These are phyloP conservation scores for Amanita thiersii DNA, from an alignment of 768 basidiomycete species.

Conservation along the genomic window DNA sequence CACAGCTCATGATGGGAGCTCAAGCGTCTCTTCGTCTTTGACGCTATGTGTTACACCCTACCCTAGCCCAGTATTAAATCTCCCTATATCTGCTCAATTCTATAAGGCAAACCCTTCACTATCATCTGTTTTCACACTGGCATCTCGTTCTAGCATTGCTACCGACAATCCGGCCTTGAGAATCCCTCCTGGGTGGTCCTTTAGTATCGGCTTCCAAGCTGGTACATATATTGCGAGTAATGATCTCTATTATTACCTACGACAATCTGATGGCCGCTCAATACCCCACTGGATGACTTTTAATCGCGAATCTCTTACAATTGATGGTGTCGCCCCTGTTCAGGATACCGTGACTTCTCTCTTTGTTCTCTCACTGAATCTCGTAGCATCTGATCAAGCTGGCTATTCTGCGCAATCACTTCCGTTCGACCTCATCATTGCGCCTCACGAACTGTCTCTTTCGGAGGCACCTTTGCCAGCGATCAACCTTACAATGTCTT, in stretches of 20 bases:
- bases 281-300: conserved; percentile 76
- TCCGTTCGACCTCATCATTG: conserved; percentile 60
- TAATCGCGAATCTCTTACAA: conserved; percentile 56
- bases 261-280: conserved; percentile 55
- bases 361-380: conserved; percentile 36
- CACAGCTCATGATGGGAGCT: conserved; percentile 47
- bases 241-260: conserved; percentile 54
- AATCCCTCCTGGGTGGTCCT: conserved; percentile 79
- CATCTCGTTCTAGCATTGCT: conserved; percentile 48
- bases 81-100: conserved; percentile 55
- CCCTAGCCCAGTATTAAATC: conserved; percentile 44
- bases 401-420: conserved; percentile 59
- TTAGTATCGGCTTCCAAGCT: conserved; percentile 76
- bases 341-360: conserved; percentile 30
- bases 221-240: conserved; percentile 47
- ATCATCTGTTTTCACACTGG: conserved; percentile 68
- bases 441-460: conserved; percentile 59
- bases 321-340: conserved; percentile 70
- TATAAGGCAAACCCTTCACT: conserved; percentile 49
- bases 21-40: conserved; percentile 43
- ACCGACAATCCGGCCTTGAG: conserved; percentile 49
- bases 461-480: conserved; percentile 40
- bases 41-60: conserved; percentile 48
- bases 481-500: conserved; percentile 62
- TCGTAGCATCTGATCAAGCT: conserved; percentile 66